Percentiles rank a stretch among this genome's conserved stretches.
Evolutionary conservation across 345 rosid species (phyloP).

Genomic region (Trapa bicornis): DNA sequence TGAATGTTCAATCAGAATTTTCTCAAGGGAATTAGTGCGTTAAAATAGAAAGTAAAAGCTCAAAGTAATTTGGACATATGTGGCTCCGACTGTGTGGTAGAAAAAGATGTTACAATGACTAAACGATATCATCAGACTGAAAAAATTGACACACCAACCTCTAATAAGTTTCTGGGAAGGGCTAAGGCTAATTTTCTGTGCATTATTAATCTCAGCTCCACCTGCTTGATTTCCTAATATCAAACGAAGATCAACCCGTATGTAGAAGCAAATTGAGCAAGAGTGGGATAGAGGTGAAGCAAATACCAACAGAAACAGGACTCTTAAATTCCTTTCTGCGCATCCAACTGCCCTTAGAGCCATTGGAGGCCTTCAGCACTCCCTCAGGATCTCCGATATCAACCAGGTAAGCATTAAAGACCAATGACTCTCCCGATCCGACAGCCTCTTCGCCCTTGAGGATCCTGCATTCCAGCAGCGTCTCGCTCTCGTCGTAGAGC

Average conservation of each 20-base stretch:
- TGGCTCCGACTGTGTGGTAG: not conserved
- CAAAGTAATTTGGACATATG: not conserved
- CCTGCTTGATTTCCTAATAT: conserved; percentile 17
- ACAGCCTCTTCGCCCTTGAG: conserved; percentile 48
- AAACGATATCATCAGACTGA: not conserved
- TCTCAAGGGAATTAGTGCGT: not conserved
- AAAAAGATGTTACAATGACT: not conserved
- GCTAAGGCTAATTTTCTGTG: conserved; percentile 20
- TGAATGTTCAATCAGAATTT: not conserved
- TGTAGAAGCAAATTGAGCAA: not conserved
- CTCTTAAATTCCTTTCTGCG: conserved; percentile 27
- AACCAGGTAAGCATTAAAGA: conserved; percentile 50
- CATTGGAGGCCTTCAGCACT: conserved; percentile 12
- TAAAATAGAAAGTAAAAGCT: not conserved
- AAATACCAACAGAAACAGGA: conserved; percentile 29
- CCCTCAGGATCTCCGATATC: conserved; percentile 55
- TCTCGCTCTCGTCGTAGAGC: conserved; percentile 61
- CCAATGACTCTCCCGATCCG: conserved; percentile 37
- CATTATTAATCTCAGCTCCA: conserved; percentile 17
- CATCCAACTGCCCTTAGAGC: conserved; percentile 10
- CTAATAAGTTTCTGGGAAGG: conserved; percentile 53
- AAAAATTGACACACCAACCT: conserved; percentile 20
- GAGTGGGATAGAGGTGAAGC: not conserved
- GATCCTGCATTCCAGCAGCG: conserved; percentile 60
- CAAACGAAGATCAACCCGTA: not conserved